Evolutionary conservation across 1,139 yeast genomes (phyloP).

Genomic region (Suhomyces anneliseae): DNA sequence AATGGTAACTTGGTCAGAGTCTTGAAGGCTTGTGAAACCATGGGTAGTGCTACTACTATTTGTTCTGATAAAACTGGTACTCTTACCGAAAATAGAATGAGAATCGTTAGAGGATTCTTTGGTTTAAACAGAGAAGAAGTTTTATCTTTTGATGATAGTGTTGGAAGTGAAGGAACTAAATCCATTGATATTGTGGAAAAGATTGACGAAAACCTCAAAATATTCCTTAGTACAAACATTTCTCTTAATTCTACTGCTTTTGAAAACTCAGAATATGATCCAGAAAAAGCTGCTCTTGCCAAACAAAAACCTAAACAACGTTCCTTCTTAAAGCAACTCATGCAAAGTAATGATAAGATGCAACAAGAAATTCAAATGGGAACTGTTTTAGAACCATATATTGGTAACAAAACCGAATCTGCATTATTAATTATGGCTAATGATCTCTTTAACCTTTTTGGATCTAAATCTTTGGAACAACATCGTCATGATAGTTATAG

Average conservation of each 20-base stretch:
- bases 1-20: constrained; percentile 96
- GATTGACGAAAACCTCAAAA: constrained; percentile 34
- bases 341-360: constrained; percentile 16
- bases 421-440: constrained; percentile 76
- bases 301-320: constrained; percentile 31
- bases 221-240: constrained; percentile 58
- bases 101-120: constrained; percentile 74
- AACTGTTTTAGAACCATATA: constrained; percentile 54
- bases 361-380: constrained; percentile 23
- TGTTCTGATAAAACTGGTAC: constrained; percentile 99
- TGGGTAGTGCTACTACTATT: constrained; percentile 98
- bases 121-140: constrained; percentile 35
- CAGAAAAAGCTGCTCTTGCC: constrained; percentile 32
- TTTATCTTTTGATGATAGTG: constrained; percentile 46
- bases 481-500: constrained; percentile 37
- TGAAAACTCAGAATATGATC: constrained; percentile 55
- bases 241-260: constrained; percentile 86
- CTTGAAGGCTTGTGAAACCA: constrained; percentile 90
- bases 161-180: constrained; percentile 22
- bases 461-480: constrained; percentile 36
- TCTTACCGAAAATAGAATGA: constrained; percentile 88
- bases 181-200: constrained; percentile 33
- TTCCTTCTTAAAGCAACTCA: constrained; percentile 18
- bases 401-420: constrained; percentile 94
- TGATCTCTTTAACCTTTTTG: constrained; percentile 50